Evolutionary conservation across 1,139 yeast species (phyloP), one percentile per base, ranked within the genome.

Genomic region (Saccharomycopsis hybrid): DNA sequence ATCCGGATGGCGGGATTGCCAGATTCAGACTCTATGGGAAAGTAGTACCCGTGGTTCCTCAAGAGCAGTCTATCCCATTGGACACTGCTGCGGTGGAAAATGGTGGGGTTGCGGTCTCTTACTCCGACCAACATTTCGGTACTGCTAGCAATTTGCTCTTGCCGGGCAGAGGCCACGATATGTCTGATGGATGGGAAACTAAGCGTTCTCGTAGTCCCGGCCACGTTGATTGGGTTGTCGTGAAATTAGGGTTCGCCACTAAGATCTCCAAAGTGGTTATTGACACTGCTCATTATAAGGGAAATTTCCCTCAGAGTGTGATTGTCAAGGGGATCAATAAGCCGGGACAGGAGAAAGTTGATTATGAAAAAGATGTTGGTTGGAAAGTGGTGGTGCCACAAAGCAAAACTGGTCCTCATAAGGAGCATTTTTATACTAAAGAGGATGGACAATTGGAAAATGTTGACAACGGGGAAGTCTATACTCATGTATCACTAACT

Each of bases 111-210:
- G 94, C 94, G 33, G 78, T 86, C 43, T 71, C 78, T 25, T 79
- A 78, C 58, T 85, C 95, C 1, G 97, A 90, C 68, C 95, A 90
- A 68, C 97, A 89, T 68, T 90, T 90, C 62, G 95, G 96, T 39
- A 76, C 89, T 41, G 95, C 90, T 39, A 94, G 85, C 65, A 90
- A 90, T 67, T 72, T 90, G 57, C 70, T 90, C 52, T 73, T 92
- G 53, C 96, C 97, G 3, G 97, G 97, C 8, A 78, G 97, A 56
- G 98, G 98, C 45, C 78, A 75, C 59, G 96, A 90, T 66, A 90
- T 92, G 97, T 81, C 95, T 45, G 97, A 92, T 62, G 98, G 98
- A 13, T 90, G 97, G 97, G 97, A 90, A 66, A 90, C 97, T n/a
- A 79, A 79, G 58, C 78, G 97, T 63, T 87, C 96, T 1, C 77